Evolutionary conservation across 2,329 filamentous ascomycete species (phyloP).

Genomic region (Dichotomopilus funicola): DNA sequence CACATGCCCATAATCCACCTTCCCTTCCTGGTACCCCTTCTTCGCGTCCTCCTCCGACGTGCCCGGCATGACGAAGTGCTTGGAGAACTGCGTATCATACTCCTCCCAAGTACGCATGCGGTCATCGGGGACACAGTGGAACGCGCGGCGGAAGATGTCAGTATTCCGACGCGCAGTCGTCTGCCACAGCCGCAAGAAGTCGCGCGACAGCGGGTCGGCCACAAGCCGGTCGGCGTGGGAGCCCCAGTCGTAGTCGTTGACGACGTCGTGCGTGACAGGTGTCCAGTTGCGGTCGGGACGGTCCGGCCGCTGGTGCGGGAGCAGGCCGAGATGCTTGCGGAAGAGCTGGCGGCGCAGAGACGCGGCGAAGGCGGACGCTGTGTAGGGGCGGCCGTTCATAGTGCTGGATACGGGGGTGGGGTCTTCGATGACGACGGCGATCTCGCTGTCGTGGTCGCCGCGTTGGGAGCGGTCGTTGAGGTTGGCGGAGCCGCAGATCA

Average conservation of each 20-base stretch:
- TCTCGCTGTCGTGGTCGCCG: slow-evolving; percentile 78
- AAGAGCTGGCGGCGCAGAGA: slow-evolving; percentile 80
- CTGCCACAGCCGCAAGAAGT: slow-evolving; percentile 68
- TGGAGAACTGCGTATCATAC: slow-evolving; percentile 64
- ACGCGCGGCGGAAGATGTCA: slow-evolving; percentile 70
- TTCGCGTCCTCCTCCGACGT: slow-evolving; percentile 34
- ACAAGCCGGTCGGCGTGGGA: slow-evolving; percentile 62
- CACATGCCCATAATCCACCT: slow-evolving; percentile 81
- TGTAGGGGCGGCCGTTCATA: slow-evolving; percentile 69
- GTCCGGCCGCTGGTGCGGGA: slow-evolving; percentile 67
- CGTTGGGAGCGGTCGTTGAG: slow-evolving; percentile 65
- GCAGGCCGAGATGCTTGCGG: slow-evolving; percentile 83
- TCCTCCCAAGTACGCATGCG: slow-evolving; percentile 63
- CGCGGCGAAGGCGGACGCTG: slow-evolving; percentile 68
- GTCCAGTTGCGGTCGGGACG: slow-evolving; percentile 66
- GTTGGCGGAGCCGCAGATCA: slow-evolving; percentile 68
- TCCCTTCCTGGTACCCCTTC: slow-evolving; percentile 44
- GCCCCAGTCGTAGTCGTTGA: slow-evolving; percentile 69
- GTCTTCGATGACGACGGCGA: slow-evolving; percentile 84
- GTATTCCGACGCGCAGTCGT: slow-evolving; percentile 70
- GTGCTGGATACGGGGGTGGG: slow-evolving; percentile 59
- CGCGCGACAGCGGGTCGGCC: slow-evolving; percentile 61
- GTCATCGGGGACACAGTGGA: slow-evolving; percentile 72
- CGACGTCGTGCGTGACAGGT: slow-evolving; percentile 56
- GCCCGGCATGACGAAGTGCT: slow-evolving; percentile 56